These are phyloP conservation scores for Wickerhamomyces tratensis DNA, from an alignment of 805 yeast species.

Conservation along the genomic window DNA sequence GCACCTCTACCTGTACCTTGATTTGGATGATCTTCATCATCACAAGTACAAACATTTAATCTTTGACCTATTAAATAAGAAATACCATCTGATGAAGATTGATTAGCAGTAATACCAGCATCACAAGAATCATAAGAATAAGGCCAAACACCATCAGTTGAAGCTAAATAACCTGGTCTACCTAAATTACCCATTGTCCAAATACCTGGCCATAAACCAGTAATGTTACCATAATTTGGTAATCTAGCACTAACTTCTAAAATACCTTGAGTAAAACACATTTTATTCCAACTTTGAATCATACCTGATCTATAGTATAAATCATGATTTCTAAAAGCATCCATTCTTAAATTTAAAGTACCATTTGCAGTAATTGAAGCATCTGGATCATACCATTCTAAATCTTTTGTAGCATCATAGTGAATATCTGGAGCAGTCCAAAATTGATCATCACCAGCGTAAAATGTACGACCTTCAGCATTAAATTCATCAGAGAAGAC, in stretches of 20 bases:
- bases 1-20: slow-evolving; percentile 40
- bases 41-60: slow-evolving; percentile 34
- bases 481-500: slow-evolving; percentile 41
- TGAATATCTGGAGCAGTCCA: slow-evolving; percentile 34
- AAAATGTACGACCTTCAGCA: slow-evolving; percentile 37
- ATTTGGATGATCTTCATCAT: slow-evolving; percentile 36
- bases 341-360: slow-evolving; percentile 28
- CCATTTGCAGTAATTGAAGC: slow-evolving; percentile 33
- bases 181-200: slow-evolving; percentile 42
- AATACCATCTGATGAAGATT: slow-evolving; percentile 37
- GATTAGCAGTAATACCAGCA: slow-evolving; percentile 41
- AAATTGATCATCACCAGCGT: slow-evolving; percentile 38
- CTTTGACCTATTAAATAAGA: slow-evolving; percentile 36
- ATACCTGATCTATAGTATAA: slow-evolving; percentile 36
- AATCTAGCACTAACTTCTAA: slow-evolving; percentile 31
- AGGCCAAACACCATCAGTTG: slow-evolving; percentile 44
- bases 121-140: slow-evolving; percentile 38
- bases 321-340: slow-evolving; percentile 31
- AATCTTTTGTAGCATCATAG: slow-evolving; percentile 37
- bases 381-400: slow-evolving; percentile 45
- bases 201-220: slow-evolving; percentile 42
- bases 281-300: slow-evolving; percentile 38
- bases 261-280: slow-evolving; percentile 36
- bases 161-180: slow-evolving; percentile 37
- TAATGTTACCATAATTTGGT: slow-evolving; percentile 30